Evolutionary conservation across 345 rosid species (phyloP).

Genomic region (Syzygium grande): DNA sequence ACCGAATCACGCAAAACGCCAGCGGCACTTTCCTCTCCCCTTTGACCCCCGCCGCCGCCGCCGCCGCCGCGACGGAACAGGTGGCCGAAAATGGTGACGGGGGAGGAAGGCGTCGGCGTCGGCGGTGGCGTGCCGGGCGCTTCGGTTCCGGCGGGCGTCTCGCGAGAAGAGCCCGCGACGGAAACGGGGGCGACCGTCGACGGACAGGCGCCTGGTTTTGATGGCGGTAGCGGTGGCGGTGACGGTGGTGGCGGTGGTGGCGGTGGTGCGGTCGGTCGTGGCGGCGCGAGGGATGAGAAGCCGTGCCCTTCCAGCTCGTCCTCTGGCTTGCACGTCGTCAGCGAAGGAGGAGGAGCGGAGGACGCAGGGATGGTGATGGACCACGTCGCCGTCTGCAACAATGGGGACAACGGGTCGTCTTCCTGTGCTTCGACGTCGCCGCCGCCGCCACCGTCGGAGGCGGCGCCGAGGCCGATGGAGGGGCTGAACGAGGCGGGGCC

Average conservation of each 20-base stretch:
- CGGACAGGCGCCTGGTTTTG: background rate
- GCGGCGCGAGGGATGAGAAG: background rate
- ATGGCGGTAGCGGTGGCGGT: background rate
- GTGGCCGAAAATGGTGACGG: background rate
- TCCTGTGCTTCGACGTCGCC: conserved; percentile 17
- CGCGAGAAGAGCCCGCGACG: background rate
- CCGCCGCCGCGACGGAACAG: background rate
- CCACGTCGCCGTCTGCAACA: background rate
- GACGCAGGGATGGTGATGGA: background rate
- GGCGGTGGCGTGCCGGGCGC: background rate
- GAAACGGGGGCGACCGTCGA: background rate
- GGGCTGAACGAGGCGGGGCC: conserved; percentile 53
- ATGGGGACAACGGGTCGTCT: background rate
- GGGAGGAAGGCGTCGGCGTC: background rate
- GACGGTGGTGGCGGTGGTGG: background rate
- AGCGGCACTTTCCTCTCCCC: background rate
- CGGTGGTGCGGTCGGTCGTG: background rate
- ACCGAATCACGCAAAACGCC: background rate
- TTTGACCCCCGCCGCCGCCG: background rate
- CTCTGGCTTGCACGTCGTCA: background rate
- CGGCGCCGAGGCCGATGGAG: conserved; percentile 37
- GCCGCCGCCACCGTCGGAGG: conserved; percentile 1
- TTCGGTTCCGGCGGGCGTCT: background rate
- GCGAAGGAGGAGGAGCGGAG: background rate
- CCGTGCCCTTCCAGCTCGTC: background rate